Evolutionary conservation across 129 eudicot genomes (phyloP).

Genomic region (Centrapalus pauciflorus): DNA sequence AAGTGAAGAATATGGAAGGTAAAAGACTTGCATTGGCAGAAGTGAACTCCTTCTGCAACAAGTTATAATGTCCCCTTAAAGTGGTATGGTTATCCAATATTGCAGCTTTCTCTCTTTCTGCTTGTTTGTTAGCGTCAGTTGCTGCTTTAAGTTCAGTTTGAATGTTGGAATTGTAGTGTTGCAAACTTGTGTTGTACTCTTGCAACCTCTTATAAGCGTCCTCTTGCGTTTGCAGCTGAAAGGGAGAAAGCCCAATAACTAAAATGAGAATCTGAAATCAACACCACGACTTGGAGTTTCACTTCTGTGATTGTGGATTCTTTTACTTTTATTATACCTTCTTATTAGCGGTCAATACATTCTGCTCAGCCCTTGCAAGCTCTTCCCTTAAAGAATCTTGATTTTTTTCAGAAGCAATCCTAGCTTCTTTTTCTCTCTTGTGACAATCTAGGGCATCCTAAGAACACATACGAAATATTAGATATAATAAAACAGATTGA

Average conservation of each 20-base stretch:
- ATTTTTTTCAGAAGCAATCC: slow-evolving; percentile 37
- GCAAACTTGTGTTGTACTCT: slow-evolving; percentile 61
- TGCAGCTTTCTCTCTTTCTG: slow-evolving; percentile 49
- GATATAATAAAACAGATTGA: neutral
- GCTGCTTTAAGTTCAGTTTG: slow-evolving; percentile 52
- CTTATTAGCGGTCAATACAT: slow-evolving; percentile 34
- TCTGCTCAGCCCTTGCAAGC: slow-evolving; percentile 43
- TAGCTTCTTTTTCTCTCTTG: slow-evolving; percentile 45
- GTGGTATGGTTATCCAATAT: slow-evolving; percentile 45
- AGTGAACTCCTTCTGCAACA: slow-evolving; percentile 53
- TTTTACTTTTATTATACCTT: slow-evolving; percentile 31
- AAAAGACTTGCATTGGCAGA: slow-evolving; percentile 36
- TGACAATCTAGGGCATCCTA: slow-evolving; percentile 41
- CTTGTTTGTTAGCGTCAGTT: slow-evolving; percentile 45
- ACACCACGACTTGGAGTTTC: neutral
- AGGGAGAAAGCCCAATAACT: neutral
- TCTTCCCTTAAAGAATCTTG: slow-evolving; percentile 40
- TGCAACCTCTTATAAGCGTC: slow-evolving; percentile 50
- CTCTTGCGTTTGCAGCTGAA: slow-evolving; percentile 41
- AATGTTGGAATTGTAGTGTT: slow-evolving; percentile 52
- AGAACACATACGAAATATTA: neutral
- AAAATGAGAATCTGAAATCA: neutral
- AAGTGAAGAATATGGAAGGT: neutral
- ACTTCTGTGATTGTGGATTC: neutral
- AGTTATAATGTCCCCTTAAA: slow-evolving; percentile 45